Evolutionary conservation across 2,329 filamentous ascomycete species (phyloP).

Genomic region (Arthroderma sp.): DNA sequence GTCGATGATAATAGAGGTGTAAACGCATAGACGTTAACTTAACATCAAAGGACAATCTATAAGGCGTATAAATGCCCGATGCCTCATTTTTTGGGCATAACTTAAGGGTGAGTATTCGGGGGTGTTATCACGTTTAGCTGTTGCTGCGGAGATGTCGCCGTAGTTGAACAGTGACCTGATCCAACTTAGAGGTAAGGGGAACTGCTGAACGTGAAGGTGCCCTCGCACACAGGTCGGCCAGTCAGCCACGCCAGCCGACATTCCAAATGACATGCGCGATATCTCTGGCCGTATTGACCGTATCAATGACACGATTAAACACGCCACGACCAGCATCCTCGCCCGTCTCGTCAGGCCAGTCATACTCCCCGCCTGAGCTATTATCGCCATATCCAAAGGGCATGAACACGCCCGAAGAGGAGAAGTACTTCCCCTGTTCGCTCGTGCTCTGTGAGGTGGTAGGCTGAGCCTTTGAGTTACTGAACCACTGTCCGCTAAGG

Average conservation of each 20-base stretch:
- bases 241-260: constrained; percentile 17
- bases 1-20: background rate
- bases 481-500: constrained; percentile 1
- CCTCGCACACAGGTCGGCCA: background rate
- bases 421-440: constrained; percentile 6
- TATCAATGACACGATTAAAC: constrained; percentile 15
- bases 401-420: constrained; percentile 11
- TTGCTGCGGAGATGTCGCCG: background rate
- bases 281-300: constrained; percentile 17
- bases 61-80: background rate
- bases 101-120: no score
- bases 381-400: constrained; percentile 10
- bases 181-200: background rate
- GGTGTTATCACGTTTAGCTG: background rate
- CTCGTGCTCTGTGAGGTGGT: background rate
- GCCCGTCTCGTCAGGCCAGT: background rate
- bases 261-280: constrained; percentile 20
- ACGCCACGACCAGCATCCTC: constrained; percentile 7
- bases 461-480: constrained; percentile 21
- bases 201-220: background rate
- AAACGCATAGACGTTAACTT: background rate
- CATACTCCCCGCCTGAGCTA: background rate
- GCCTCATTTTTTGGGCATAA: background rate
- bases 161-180: background rate
- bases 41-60: background rate